These are phyloP conservation scores for Paspalum vaginatum DNA, from an alignment of 176 grass and related monocot species.

Conservation along the genomic window DNA sequence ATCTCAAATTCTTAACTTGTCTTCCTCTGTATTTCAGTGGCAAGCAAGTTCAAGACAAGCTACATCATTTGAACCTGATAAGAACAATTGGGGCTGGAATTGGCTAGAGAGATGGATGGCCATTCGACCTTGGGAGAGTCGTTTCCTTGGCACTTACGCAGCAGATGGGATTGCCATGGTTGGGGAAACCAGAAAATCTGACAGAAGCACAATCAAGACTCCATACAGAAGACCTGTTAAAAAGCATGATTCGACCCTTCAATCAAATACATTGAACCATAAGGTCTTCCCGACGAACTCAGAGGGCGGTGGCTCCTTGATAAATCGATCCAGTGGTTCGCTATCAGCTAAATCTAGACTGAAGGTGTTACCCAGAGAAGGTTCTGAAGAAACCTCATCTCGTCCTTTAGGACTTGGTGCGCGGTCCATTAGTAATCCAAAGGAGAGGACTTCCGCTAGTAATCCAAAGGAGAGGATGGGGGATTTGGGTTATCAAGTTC, in stretches of 20 bases:
- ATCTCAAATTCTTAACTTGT: conserved; percentile 17
- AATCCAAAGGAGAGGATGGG: conserved; percentile 72
- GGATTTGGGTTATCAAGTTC: conserved; percentile 47
- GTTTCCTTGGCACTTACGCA: conserved; percentile 69
- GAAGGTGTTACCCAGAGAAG: conserved; percentile 56
- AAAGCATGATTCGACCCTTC: conserved; percentile 54
- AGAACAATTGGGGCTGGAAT: conserved; percentile 91
- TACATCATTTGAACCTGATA: conserved; percentile 67
- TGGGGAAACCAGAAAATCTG: conserved; percentile 38
- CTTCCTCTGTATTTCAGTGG: conserved; percentile 58
- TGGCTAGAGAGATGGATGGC: conserved; percentile 99
- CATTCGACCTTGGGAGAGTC: conserved; percentile 89
- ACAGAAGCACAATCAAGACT: conserved; percentile 54
- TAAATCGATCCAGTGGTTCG: conserved; percentile 35
- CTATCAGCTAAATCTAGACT: conserved; percentile 63
- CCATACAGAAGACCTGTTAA: conserved; percentile 47
- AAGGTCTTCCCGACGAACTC: conserved; percentile 49
- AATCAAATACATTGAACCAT: conserved; percentile 50
- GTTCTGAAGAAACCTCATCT: conserved; percentile 55
- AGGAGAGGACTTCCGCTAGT: conserved; percentile 66
- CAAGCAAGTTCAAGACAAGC: conserved; percentile 79
- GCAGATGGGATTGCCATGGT: conserved; percentile 51
- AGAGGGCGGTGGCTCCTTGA: conserved; percentile 58
- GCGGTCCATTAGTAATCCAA: conserved; percentile 72
- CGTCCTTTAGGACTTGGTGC: conserved; percentile 49